Percentiles rank a stretch among this genome's conserved stretches.
phyloP scores from a whole-genome alignment of 306 rosid genomes.

The Mucuna pruriens region DNA sequence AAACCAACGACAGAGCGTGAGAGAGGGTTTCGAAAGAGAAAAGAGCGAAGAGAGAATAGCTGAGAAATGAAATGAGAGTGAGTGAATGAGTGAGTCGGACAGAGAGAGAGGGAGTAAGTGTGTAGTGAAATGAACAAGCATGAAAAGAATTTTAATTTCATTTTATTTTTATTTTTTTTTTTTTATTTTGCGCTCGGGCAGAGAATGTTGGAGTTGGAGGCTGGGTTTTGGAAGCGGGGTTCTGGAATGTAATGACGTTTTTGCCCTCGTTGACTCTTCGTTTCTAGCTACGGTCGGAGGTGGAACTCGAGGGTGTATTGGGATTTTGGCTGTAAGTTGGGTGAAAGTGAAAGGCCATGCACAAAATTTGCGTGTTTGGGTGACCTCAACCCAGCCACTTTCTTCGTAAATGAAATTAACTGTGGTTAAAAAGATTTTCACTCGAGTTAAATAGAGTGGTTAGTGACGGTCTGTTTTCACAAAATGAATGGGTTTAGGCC shows the following conservation, averaged over 20 bases:
- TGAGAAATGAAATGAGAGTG: not conserved
- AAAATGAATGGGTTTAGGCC: too few relatives aligned
- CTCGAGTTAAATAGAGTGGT: not conserved
- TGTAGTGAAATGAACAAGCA: not conserved
- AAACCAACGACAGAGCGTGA: not conserved
- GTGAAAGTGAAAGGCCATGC: not conserved
- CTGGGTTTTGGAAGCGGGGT: not conserved
- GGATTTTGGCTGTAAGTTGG: not conserved
- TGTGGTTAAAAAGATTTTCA: not conserved
- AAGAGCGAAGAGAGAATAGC: not conserved
- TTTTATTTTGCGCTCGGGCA: not conserved
- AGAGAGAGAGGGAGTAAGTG: not conserved
- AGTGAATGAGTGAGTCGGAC: slow-evolving; percentile 13
- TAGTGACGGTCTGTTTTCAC: not conserved
- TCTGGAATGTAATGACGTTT: not conserved
- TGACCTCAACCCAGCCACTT: not conserved
- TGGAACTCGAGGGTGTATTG: not conserved
- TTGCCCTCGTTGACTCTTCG: not conserved
- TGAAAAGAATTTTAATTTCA: not conserved
- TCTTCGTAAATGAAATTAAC: not conserved
- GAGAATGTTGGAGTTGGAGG: not conserved
- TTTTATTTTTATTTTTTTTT: not conserved
- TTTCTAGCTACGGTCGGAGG: too few relatives aligned
- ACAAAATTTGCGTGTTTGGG: not conserved
- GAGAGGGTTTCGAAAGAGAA: not conserved